Base-by-base conservation (phyloP, 805 yeast species). In the Hemisphaericaspora nanyangensis region DNA sequence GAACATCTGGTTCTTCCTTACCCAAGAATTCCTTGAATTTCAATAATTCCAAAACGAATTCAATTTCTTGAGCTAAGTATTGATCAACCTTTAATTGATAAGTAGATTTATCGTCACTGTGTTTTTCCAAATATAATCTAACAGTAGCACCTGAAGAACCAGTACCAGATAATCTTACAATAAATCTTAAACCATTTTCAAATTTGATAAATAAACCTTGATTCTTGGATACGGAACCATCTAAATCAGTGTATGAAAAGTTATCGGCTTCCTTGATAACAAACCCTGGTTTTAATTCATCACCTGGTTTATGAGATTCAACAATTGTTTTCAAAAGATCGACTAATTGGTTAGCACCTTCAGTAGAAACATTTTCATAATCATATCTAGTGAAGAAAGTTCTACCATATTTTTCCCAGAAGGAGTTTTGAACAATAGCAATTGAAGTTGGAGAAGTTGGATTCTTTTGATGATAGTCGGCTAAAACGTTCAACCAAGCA, bases 91-190 rank as follows among this genome's bases (percentile, higher is more conserved):
- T 61, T 48, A 61, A 47, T 6, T 52, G 54, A 54, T 74, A 77
- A 29, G 72, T 72, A 15, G 76, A 46, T 36, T 62, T 53, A 55
- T 87, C 93, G 34, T 61, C 51, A 18, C 85, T 79, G 67, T 85
- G 88, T 62, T 82, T 83, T 65, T 91, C 98, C 56, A 91, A 68
- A 66, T 91, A 91, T 50, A 91, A 72, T 63, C 99, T 79, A 44
- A 93, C 89, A 5, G 99, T 91, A 16, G 99, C 98, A 35, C 99
- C 99, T 2, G 95, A 82, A 2, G 97, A 89, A 12, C 99, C 99
- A 2, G 99, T 91, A 40, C 99, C 99, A 0, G 96, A 88, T 48
- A 93, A 73, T 63, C 99, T 82, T 38, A 88, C 85, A 27, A 93
- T 85, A 38, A 90, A 79, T 60, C 97, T 79, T 44, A 85, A 74